These are phyloP conservation scores for Ramalina peruviana DNA, from an alignment of 495 filamentous ascomycete genomes.

Conservation along the genomic window DNA sequence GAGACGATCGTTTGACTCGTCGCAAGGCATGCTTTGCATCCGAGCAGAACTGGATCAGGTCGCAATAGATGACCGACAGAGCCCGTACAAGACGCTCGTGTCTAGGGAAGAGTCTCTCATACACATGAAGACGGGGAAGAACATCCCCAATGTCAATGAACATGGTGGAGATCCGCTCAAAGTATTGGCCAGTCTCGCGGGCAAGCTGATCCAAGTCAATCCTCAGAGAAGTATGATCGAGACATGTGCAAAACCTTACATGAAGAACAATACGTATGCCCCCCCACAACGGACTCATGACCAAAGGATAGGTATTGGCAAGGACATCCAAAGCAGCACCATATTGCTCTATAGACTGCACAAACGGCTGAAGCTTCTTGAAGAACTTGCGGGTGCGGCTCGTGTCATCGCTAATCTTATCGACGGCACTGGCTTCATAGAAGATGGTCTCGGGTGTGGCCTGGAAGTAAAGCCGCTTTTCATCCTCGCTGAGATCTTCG, in stretches of 20 bases:
- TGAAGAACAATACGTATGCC: conserved; percentile 27
- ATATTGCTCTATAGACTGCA: conserved; percentile 26
- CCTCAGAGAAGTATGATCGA: not conserved
- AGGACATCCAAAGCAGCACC: conserved; percentile 26
- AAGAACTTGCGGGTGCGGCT: conserved; percentile 18
- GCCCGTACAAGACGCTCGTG: conserved; percentile 21
- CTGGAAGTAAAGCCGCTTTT: conserved; percentile 12
- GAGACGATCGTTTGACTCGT: conserved; percentile 6
- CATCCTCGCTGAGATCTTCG: conserved; percentile 17
- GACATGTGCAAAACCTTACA: not conserved
- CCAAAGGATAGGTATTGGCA: conserved; percentile 20
- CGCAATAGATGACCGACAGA: conserved; percentile 25
- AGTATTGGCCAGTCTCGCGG: conserved; percentile 22
- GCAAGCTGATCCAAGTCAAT: conserved; percentile 15
- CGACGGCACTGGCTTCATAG: conserved; percentile 20
- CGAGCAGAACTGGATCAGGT: conserved; percentile 26
- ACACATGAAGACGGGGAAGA: conserved; percentile 24
- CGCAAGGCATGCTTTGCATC: conserved; percentile 21
- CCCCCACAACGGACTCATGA: conserved; percentile 30
- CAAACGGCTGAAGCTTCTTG: conserved; percentile 20
- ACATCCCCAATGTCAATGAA: conserved; percentile 26
- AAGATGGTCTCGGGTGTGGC: conserved; percentile 19
- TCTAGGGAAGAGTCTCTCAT: conserved; percentile 19
- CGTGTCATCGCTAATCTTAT: conserved; percentile 15
- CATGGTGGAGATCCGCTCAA: conserved; percentile 25